Evolutionary conservation across 2,329 filamentous ascomycete genomes (phyloP), one percentile per base, ranked within the genome.

Genomic region (Epichloe aotearoae): DNA sequence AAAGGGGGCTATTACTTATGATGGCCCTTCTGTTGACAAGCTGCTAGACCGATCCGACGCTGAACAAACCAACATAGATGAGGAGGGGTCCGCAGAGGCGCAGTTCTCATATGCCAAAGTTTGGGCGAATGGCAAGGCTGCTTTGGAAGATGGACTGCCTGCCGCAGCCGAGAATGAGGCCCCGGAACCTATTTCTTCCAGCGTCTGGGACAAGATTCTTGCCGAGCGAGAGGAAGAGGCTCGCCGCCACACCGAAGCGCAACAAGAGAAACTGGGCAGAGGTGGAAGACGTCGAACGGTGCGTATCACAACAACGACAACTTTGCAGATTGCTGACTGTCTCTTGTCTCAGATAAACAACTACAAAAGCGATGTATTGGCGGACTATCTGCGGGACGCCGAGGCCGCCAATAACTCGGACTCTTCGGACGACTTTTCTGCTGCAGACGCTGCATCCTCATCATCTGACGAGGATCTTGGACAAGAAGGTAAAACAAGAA

Each of bases 41-140:
- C 76, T 98, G 12, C 74, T 98, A n/a, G 90, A 97, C 62, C 82
- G 93, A 45, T 88, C 84, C 42, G 80, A 87, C 55, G 79, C 86
- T 30, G 88, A 95, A 62, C 80, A 86, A 56, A 86, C 83, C 0
- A 75, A 76, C 50, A 71, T 75, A 2, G 77, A 79, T 10, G 75
- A 81, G 2, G 81, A 88, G 46, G 67, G 72, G 20, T 77, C 79
- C 1, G 80, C 82, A 1, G 86, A 94, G 62, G 84, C 82, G 0
- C 85, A 90, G 51, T 98, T 96, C 64, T 88, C 86, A 4, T 88
- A 93, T 66, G 91, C 91, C 39, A 80, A 88, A 43, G 84, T 98
- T 2, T 98, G 93, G 93, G 85, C 84, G 4, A 94, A 95, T 59
- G 85, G 94, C 37, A 79, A 81, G 57, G 80, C 77, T 7, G 72